Conservation (phyloP, 2,329 filamentous ascomycete species). For the Aureobasidium sp. region DNA sequence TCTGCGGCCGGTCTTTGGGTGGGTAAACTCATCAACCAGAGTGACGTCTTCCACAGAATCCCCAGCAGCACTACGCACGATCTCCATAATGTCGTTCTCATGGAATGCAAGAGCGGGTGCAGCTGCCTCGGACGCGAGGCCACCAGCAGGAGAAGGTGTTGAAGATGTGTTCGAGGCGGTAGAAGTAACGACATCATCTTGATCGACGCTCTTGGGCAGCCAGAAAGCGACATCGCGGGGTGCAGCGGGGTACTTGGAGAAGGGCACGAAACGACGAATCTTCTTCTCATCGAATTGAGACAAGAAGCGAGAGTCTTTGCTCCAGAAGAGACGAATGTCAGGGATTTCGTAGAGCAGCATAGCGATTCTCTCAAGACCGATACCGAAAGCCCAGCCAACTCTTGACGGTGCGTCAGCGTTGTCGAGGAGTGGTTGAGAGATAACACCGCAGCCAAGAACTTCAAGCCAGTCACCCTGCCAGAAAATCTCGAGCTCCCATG, state of each 20-base stretch:
- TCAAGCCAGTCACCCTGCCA: slow-evolving; percentile 95
- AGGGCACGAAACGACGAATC: slow-evolving; percentile 66
- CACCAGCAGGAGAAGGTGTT: slow-evolving; percentile 28
- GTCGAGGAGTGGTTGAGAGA: slow-evolving; percentile 73
- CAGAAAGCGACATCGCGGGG: slow-evolving; percentile 94
- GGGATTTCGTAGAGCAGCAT: slow-evolving; percentile 97
- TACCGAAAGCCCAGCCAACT: slow-evolving; percentile 90
- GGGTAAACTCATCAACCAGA: slow-evolving; percentile 77
- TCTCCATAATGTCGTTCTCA: slow-evolving; percentile 96
- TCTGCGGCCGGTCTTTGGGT: slow-evolving; percentile 74
- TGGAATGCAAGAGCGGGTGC: slow-evolving; percentile 52
- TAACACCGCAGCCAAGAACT: slow-evolving; percentile 85
- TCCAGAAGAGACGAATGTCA: slow-evolving; percentile 97
- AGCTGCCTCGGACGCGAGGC: slow-evolving; percentile 30
- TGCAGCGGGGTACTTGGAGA: slow-evolving; percentile 85
- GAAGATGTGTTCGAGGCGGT: slow-evolving; percentile 28
- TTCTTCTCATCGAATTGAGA: slow-evolving; percentile 60
- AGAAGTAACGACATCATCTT: slow-evolving; percentile 24
- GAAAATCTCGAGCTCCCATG: slow-evolving; percentile 93
- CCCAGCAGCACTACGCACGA: slow-evolving; percentile 75
- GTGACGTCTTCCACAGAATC: slow-evolving; percentile 82
- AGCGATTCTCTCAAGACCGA: slow-evolving; percentile 89
- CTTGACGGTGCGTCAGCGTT: slow-evolving; percentile 68
- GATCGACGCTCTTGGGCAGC: slow-evolving; percentile 44
- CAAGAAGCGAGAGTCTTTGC: slow-evolving; percentile 75